phyloP scores from a whole-genome alignment of 2,329 filamentous ascomycete species.

The Leptographium galeiforme region DNA sequence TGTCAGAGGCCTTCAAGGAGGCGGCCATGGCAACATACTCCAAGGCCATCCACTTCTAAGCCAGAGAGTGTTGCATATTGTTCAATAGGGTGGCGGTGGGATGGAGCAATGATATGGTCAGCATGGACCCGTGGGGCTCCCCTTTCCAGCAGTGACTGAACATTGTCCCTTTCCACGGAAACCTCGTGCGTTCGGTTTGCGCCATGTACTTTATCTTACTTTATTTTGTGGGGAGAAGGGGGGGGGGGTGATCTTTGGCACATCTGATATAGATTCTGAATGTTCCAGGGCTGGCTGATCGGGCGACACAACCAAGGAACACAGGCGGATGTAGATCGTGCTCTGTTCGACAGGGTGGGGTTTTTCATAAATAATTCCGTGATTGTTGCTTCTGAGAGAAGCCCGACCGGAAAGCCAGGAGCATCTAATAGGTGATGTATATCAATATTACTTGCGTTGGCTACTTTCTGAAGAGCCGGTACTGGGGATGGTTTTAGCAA shows the following conservation, averaged over 20 bases:
- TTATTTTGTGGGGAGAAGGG: background rate
- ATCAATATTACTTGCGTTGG: background rate
- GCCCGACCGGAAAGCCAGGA: background rate
- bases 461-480: too few species aligned
- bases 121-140: background rate
- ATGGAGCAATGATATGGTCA: background rate
- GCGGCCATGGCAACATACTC: constrained; percentile 94
- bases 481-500: too few species aligned
- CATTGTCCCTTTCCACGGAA: background rate
- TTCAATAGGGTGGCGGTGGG: background rate
- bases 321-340: background rate
- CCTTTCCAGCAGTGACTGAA: background rate
- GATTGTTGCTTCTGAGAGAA: background rate
- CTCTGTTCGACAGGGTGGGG: background rate
- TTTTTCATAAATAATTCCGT: background rate
- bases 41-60: constrained; percentile 90
- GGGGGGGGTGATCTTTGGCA: background rate
- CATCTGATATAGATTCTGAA: background rate
- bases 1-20: constrained; percentile 98
- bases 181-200: background rate
- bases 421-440: background rate
- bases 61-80: background rate
- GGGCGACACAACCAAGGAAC: background rate
- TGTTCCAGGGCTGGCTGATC: background rate
- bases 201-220: background rate